Evolutionary conservation across 2,329 filamentous ascomycete genomes (phyloP).

Genomic region (Sporothrix brasiliensis): DNA sequence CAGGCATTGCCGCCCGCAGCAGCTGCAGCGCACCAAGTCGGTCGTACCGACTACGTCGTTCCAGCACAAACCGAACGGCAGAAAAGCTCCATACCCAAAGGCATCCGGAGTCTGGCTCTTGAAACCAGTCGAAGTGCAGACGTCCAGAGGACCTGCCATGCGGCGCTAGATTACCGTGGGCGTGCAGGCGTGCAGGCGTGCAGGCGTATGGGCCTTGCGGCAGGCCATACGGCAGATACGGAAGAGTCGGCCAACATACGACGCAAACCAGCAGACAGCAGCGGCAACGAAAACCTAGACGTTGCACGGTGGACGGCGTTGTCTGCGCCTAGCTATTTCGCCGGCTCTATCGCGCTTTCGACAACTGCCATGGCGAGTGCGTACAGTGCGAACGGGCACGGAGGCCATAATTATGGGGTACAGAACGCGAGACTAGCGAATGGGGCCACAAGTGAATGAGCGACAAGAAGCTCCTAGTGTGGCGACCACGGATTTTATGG

Average conservation of each 20-base stretch:
- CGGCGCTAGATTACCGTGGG: too few relatives aligned
- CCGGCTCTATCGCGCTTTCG: background rate
- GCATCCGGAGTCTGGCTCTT: background rate
- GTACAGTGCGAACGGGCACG: conserved; percentile 27
- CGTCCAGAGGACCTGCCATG: background rate
- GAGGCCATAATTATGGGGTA: conserved; percentile 26
- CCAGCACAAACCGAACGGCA: too few relatives aligned
- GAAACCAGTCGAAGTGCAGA: conserved; percentile 5
- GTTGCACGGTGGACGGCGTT: background rate
- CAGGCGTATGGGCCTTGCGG: background rate
- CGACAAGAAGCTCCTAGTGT: conserved; percentile 24
- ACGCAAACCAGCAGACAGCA: too few relatives aligned
- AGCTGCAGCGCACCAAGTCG: conserved; percentile 3
- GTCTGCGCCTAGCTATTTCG: background rate
- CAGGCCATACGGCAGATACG: background rate
- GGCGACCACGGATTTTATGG: conserved; percentile 26
- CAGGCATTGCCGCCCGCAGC: background rate
- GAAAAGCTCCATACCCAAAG: too few relatives aligned
- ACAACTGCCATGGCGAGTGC: background rate
- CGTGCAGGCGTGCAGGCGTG: too few relatives aligned
- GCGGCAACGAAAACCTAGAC: background rate
- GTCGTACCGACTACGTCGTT: too few relatives aligned
- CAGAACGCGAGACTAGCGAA: conserved; percentile 11
- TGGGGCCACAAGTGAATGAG: background rate
- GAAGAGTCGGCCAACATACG: background rate